A percentile compares a stretch with the other conserved stretches of the same genome.
phyloP scores from a whole-genome alignment of 345 rosid species.

The Linum trigynum region DNA sequence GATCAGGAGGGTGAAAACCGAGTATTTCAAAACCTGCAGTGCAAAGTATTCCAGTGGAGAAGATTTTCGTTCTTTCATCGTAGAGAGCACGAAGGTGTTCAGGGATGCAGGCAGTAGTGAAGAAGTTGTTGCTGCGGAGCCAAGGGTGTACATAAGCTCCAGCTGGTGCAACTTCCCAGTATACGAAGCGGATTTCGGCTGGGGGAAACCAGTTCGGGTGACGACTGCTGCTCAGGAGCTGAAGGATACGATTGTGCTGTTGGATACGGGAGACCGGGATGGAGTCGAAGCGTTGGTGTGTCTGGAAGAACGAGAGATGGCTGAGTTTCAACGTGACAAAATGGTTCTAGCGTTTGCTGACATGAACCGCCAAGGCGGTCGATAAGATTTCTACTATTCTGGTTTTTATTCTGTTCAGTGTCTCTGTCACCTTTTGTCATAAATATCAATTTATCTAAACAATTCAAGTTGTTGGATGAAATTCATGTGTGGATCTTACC shows the following conservation, averaged over 20 bases:
- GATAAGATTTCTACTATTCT: no score
- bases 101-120: conserved; percentile 12
- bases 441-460: no score
- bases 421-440: no score
- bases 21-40: conserved; percentile 18
- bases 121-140: background rate
- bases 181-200: conserved; percentile 30
- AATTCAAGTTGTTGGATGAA: no score
- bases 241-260: background rate
- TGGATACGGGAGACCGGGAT: conserved; percentile 14
- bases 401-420: no score
- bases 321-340: background rate
- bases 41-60: conserved; percentile 11
- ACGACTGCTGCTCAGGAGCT: conserved; percentile 8
- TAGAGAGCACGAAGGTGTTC: conserved; percentile 14
- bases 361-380: no score
- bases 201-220: conserved; percentile 34
- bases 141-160: conserved; percentile 20
- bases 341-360: background rate
- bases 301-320: conserved; percentile 30
- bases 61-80: background rate
- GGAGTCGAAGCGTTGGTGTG: conserved; percentile 33
- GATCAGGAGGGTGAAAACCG: background rate
- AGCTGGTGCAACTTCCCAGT: conserved; percentile 21
- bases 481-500: no score